Conservation (phyloP, 768 basidiomycete genomes). For the Lactarius pseudohatsudake region DNA sequence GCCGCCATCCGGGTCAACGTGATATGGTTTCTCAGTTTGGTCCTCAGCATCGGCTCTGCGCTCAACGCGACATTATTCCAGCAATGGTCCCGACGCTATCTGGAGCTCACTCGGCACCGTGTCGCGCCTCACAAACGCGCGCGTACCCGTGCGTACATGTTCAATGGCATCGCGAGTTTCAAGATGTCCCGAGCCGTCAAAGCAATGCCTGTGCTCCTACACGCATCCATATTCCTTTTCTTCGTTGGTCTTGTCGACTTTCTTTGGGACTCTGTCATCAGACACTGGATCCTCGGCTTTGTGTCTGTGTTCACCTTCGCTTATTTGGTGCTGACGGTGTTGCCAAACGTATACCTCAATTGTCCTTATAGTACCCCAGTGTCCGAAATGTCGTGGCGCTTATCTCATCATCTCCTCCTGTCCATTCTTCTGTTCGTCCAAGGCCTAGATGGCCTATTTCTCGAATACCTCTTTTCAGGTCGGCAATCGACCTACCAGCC, state of each 20-base stretch:
- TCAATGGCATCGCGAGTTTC: not conserved
- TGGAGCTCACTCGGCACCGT: not conserved
- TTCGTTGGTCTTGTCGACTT: too few relatives aligned
- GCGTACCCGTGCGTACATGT: not conserved
- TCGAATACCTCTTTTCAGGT: not conserved
- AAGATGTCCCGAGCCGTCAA: not conserved
- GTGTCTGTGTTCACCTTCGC: not conserved
- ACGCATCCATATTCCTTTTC: not conserved
- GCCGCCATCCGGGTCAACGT: slow-evolving; percentile 3
- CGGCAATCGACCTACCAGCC: not conserved
- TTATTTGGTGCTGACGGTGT: too few relatives aligned
- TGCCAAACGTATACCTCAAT: not conserved
- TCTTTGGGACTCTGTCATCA: not conserved
- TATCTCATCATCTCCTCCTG: not conserved
- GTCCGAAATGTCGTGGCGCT: not conserved
- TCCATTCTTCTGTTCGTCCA: not conserved
- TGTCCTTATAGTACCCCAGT: slow-evolving; percentile 14
- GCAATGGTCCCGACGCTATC: not conserved
- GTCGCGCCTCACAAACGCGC: not conserved
- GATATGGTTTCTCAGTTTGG: slow-evolving; percentile 5
- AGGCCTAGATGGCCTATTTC: not conserved
- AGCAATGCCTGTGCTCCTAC: not conserved
- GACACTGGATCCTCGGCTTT: not conserved
- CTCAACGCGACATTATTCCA: not conserved
- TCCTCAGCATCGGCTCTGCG: not conserved